Evolutionary conservation across 345 rosid species (phyloP), one percentile per base, ranked within the genome.

Genomic region (Gossypium australe): DNA sequence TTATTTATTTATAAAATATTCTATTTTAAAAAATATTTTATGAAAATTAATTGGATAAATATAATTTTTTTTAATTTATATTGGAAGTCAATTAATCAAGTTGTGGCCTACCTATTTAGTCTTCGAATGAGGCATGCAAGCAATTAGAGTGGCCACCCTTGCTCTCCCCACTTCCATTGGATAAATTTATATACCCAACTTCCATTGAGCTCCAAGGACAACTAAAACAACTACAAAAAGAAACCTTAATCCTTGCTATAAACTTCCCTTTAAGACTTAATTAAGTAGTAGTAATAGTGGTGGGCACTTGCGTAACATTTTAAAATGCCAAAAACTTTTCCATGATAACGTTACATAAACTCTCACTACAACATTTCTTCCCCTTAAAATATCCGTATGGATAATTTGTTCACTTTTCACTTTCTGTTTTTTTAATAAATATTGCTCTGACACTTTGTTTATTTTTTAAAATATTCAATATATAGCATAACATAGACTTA

Each of bases 121-220:
- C 59, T 56, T 45, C 67, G 8, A 18, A 69, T 71, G 25, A 77
- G 76, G 41, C 38, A 22, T 18, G 53, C 65, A 52, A 55, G 24
- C 24, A 55, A 45, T 29, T 49, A 5, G 45, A 80, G 80, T 83
- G 84, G 86, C 76, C 86, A 80, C 73, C 64, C 72, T 52, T 59
- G 38, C 55, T 73, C 63, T 18, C 53, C 70, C 84, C 84, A 80
- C 84, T 70, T 70, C 70, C 71, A 69, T 79, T 79, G 81, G 80
- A 81, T 72, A 77, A 60, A 61, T 61, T 48, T 52, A 76, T 52
- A 75, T 48, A 64, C 41, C 63, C 74, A 66, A 70, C 74, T 76
- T 71, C 84, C 82, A 78, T 78, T 70, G 72, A 55, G 70, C 43
- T 72, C 18, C 57, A 47, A 76, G 73, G 84, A 84, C 81, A 80